These are phyloP conservation scores for Cupressus sempervirens DNA, from an alignment of 75 land plant species.

Conservation along the genomic window DNA sequence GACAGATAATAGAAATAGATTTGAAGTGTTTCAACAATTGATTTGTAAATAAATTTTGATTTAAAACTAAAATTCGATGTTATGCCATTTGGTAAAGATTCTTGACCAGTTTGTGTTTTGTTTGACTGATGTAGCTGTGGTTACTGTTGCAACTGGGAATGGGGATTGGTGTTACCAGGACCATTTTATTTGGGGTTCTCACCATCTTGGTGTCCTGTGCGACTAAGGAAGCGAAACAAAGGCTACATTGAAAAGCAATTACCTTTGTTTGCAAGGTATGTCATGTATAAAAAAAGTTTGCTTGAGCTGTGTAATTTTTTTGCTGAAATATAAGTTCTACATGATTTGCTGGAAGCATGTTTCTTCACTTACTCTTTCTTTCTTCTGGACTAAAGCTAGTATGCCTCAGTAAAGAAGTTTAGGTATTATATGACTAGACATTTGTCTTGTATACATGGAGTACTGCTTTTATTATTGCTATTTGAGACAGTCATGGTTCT, in stretches of 20 bases:
- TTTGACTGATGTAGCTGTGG: slow-evolving; percentile 32
- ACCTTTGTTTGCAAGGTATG: slow-evolving; percentile 42
- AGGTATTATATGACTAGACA: background rate
- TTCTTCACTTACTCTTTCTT: background rate
- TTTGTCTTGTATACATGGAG: background rate
- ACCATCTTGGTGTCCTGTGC: slow-evolving; percentile 37
- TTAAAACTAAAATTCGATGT: background rate
- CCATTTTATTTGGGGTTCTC: slow-evolving; percentile 40
- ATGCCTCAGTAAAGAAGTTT: background rate
- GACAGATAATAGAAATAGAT: slow-evolving; percentile 5
- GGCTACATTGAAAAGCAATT: slow-evolving; percentile 21
- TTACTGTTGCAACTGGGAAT: slow-evolving; percentile 59
- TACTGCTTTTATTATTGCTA: background rate
- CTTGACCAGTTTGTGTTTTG: slow-evolving; percentile 1
- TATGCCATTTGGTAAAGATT: slow-evolving; percentile 2
- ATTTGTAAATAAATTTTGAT: background rate
- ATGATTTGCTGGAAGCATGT: background rate
- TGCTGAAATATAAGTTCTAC: background rate
- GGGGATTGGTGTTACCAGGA: slow-evolving; percentile 41
- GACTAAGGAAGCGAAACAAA: slow-evolving; percentile 24
- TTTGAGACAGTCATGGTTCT: background rate
- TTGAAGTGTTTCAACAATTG: background rate
- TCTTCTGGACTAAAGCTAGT: background rate
- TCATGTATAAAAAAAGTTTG: background rate
- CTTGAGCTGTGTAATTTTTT: background rate